Evolutionary conservation across 129 eudicot species (phyloP).

Genomic region (Mikania micrantha): DNA sequence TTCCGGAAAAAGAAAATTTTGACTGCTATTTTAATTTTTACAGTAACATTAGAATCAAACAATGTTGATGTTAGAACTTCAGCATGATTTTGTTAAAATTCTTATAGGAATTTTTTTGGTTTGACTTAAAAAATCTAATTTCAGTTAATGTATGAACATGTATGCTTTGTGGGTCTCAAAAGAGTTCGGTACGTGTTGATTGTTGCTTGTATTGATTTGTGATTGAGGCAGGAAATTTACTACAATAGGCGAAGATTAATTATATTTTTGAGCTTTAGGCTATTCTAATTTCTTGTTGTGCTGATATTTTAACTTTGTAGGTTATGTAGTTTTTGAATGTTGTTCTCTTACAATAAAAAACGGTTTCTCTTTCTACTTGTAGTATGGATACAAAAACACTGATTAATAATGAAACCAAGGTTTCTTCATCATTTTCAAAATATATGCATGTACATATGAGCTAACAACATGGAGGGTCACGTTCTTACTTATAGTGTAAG

Average conservation of each 20-base stretch:
- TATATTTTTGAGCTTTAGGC: background rate
- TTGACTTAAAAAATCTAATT: background rate
- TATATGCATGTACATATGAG: no score
- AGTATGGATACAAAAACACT: no score
- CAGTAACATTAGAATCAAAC: background rate
- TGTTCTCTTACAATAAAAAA: background rate
- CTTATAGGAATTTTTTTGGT: background rate
- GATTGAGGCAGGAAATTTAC: background rate
- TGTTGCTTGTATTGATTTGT: background rate
- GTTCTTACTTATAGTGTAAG: no score
- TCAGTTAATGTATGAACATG: background rate
- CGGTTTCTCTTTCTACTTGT: no score
- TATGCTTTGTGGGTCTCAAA: background rate
- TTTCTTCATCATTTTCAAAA: no score
- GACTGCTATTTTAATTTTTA: background rate
- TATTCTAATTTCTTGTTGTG: background rate
- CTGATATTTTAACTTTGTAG: background rate
- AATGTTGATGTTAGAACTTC: constrained; percentile 2
- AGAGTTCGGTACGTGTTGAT: no score
- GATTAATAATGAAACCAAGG: no score
- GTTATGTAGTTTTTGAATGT: background rate
- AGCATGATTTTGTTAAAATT: background rate
- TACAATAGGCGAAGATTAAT: background rate
- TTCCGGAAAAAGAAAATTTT: background rate
- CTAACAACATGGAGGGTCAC: no score